These are phyloP conservation scores for Leccinum rimulosum DNA, from an alignment of 768 basidiomycete genomes.

Conservation along the genomic window DNA sequence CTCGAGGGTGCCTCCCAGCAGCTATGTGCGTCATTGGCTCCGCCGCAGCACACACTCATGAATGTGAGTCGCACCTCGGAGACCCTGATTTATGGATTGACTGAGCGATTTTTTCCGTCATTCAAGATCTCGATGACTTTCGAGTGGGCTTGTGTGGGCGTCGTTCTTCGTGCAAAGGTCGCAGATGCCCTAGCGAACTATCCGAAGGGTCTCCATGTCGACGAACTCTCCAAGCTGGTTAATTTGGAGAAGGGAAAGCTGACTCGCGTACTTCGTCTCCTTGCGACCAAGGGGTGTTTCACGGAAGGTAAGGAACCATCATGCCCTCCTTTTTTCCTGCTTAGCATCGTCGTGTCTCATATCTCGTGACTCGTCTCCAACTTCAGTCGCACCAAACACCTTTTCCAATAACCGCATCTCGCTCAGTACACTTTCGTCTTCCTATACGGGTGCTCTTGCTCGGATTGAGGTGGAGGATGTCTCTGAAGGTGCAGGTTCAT, in stretches of 20 bases:
- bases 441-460: not conserved
- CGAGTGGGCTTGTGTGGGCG: conserved; percentile 26
- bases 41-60: conserved; percentile 28
- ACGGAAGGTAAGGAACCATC: conserved; percentile 24
- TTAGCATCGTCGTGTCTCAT: not conserved
- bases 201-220: conserved; percentile 29
- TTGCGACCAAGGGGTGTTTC: conserved; percentile 32
- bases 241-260: conserved; percentile 29
- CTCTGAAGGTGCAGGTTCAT: not conserved
- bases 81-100: not conserved
- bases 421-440: conserved; percentile 20
- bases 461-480: not conserved
- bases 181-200: conserved; percentile 25
- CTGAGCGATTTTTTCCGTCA: not conserved
- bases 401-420: conserved; percentile 38
- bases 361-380: not conserved
- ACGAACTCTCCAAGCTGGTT: conserved; percentile 25
- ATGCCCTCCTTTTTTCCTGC: not conserved
- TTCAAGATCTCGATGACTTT: conserved; percentile 20
- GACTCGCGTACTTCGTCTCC: conserved; percentile 28
- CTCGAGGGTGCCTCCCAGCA: conserved; percentile 29
- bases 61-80: conserved; percentile 15
- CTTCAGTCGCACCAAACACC: conserved; percentile 22
- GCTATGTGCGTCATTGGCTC: conserved; percentile 26
- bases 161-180: conserved; percentile 26